Evolutionary conservation across 2,329 filamentous ascomycete genomes (phyloP), one percentile per base, ranked within the genome.

Genomic region (Pseudogymnoascus sp.): DNA sequence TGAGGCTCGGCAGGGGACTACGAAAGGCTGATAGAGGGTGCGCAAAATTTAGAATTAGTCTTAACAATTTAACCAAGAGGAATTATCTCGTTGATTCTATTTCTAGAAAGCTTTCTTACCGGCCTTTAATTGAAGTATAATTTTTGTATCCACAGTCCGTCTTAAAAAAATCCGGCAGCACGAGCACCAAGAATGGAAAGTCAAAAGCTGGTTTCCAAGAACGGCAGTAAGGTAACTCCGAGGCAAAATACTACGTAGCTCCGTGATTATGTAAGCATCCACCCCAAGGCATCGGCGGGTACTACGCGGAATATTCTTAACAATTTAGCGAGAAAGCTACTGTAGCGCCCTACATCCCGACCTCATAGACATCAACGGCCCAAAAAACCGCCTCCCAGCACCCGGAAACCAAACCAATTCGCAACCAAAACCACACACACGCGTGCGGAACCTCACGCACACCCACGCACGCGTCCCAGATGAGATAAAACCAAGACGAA

Each of bases 291-390:
- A 53, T 50, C 44, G 44, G 44, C 44, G 24, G 44, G 44, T 50
- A 3, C 44, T 50, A 50, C 44, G 44, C 44, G 44, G 44, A 50
- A 50, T 50, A 29, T 50, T 29, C 24, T 50, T 29, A 50, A 50
- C 44, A 50, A 50, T 50, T 50, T 50, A 50, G 44, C 44, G 44
- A 50, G 44, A 50, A 50, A 31, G 24, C 44, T 50, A 50, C 44
- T 24, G 10, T 24, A 44, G 5, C 38, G 16, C 38, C 40, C 38
- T 50, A 29, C 14, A 31, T 50, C 44, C 24, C 44, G 44, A 50
- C 44, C 44, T 50, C 44, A 50, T 29, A n/a, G 2, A 26, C 47
- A 53, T 53, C 47, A 53, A 50, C 21, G 4, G 44, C 2, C 24
- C 11, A 21, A 6, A 50, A 50, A 50, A 29, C 26, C 44, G 11